Evolutionary conservation across 495 filamentous ascomycete genomes (phyloP).

Genomic region (Aspergillus saccharolyticus): DNA sequence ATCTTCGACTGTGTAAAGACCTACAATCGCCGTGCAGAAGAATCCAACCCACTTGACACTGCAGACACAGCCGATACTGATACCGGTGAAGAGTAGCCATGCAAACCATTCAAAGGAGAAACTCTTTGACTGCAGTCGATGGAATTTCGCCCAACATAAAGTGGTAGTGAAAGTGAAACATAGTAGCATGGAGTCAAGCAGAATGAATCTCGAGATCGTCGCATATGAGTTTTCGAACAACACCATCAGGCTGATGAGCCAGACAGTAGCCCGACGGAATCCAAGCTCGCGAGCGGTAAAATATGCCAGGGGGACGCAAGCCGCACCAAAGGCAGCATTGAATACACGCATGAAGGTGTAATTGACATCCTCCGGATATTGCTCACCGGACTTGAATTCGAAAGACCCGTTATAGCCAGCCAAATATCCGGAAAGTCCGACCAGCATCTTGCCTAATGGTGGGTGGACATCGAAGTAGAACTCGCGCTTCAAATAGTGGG

Average conservation of each 20-base stretch:
- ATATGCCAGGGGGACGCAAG: slow-evolving; percentile 92
- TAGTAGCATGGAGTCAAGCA: slow-evolving; percentile 95
- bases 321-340: slow-evolving; percentile 89
- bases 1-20: slow-evolving; percentile 93
- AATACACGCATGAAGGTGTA: slow-evolving; percentile 99
- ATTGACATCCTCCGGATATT: slow-evolving; percentile 86
- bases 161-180: slow-evolving; percentile 97
- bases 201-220: slow-evolving; percentile 95
- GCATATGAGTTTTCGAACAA: slow-evolving; percentile 98
- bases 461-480: slow-evolving; percentile 99
- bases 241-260: slow-evolving; percentile 94
- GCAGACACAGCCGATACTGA: slow-evolving; percentile 95
- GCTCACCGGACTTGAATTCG: slow-evolving; percentile 98
- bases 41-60: slow-evolving; percentile 98
- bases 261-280: slow-evolving; percentile 78
- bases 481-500: slow-evolving; percentile 96
- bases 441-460: slow-evolving; percentile 95
- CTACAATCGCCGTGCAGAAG: slow-evolving; percentile 91
- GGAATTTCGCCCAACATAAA: slow-evolving; percentile 94
- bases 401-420: slow-evolving; percentile 99
- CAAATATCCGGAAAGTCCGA: slow-evolving; percentile 90
- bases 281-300: slow-evolving; percentile 88
- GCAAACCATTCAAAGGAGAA: slow-evolving; percentile 87
- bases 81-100: slow-evolving; percentile 85
- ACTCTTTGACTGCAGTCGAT: slow-evolving; percentile 72